Percentiles rank a stretch among this genome's conserved stretches.
phyloP scores from a whole-genome alignment of 352 stramenopile species.

The Peronosclerospora sorghi region DNA sequence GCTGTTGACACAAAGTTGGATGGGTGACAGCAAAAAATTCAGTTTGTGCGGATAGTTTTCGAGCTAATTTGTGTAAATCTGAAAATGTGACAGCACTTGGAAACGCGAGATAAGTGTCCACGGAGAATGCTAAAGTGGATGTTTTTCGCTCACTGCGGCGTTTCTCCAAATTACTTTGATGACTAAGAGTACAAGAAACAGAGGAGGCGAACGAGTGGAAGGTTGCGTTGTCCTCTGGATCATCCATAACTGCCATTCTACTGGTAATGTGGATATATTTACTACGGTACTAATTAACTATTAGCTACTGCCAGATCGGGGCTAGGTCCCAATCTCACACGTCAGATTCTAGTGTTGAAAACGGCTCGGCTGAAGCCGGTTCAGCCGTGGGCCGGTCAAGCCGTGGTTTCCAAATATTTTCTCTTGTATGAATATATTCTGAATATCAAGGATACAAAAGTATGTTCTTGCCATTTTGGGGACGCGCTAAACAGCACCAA shows the following conservation, averaged over 20 bases:
- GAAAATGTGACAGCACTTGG: constrained; percentile 21
- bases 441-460: too few species aligned
- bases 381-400: too few species aligned
- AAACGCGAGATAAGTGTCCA: constrained; percentile 28
- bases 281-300: too few species aligned
- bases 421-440: too few species aligned
- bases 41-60: constrained; percentile 26
- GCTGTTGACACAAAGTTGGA: constrained; percentile 28
- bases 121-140: constrained; percentile 25
- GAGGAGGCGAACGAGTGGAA: constrained; percentile 27
- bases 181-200: constrained; percentile 5
- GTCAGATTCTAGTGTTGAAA: too few species aligned
- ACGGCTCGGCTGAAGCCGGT: too few species aligned
- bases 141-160: constrained; percentile 9
- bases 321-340: too few species aligned
- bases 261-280: too few species aligned
- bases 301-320: too few species aligned
- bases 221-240: constrained; percentile 28
- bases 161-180: constrained; percentile 9
- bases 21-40: constrained; percentile 38
- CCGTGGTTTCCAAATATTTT: too few species aligned
- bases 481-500: too few species aligned
- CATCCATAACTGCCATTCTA: constrained; percentile 29
- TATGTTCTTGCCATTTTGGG: too few species aligned
- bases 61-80: constrained; percentile 33